Evolutionary conservation across 768 basidiomycete genomes (phyloP), one percentile per base, ranked within the genome.

Genomic region (Leccinum sublutescens): DNA sequence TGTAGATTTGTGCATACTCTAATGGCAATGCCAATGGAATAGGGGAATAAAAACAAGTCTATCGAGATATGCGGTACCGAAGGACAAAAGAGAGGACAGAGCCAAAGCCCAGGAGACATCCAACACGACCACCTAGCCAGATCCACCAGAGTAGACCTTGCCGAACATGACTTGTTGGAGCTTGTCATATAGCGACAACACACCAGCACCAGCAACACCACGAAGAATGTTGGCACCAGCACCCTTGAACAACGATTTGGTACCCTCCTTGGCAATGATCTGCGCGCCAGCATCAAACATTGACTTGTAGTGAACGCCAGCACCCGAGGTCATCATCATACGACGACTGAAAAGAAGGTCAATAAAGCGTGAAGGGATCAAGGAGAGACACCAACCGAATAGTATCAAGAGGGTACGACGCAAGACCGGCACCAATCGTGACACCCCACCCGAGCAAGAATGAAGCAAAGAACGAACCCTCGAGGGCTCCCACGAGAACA

Each of bases 301-400:
- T 68, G 91, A 93, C 85, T 95, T 96, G 89, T 98, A 98, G 88
- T 98, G 95, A 62, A 89, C 86, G 70, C 85, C 85, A 70, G 86
- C 89, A 69, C 96, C 97, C 23, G 96, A 98, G 38, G 97, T 98
- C 96, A 98, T 98, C 97, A 99, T 99, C 97, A 99, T 99, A 69
- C 97, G 94, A 89, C 97, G 95, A 89, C 96, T 95, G 68, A 65
- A 73, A 12, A 70, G 21, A 69, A 67, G 61, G 54, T 58, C 54
- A 56, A 58, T 34, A 23, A 40, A 51, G 33, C 48, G 4, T 51
- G 4, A 49, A 23, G 9, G 4, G 45, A 47, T 31, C 23, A 33
- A 19, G 2, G 11, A 14, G 45, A 5, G 21, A 4, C 9, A 63
- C 74, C 17, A 9, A 89, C 87, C 89, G 91, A 68, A 94, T 93